Percentiles rank a stretch among this genome's conserved stretches.
phyloP scores from a whole-genome alignment of 768 basidiomycete genomes.

The Lactifluus hygrophoroides region DNA sequence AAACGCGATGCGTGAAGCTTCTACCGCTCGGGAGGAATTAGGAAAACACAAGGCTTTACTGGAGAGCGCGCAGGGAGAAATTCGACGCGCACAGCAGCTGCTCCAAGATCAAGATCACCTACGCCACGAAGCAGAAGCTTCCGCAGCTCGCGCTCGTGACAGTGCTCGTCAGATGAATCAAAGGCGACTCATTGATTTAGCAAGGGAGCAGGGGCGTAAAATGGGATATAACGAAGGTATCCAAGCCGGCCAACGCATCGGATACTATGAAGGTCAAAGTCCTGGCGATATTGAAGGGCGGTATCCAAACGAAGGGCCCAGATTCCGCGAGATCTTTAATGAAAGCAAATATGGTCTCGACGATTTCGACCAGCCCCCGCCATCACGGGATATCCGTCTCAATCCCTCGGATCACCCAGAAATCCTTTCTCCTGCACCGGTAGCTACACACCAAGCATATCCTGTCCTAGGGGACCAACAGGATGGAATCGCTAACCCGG shows the following conservation, averaged over 20 bases:
- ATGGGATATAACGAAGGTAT: slow-evolving; percentile 37
- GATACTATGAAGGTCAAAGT: slow-evolving; percentile 10
- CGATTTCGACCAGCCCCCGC: slow-evolving; percentile 5
- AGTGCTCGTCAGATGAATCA: slow-evolving; percentile 37
- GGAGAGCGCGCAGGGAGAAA: slow-evolving; percentile 38
- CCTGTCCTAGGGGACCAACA: not conserved
- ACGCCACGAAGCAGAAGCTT: slow-evolving; percentile 38
- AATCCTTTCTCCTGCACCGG: not conserved
- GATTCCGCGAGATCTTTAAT: slow-evolving; percentile 11
- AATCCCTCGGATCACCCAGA: not conserved
- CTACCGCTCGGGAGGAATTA: slow-evolving; percentile 35
- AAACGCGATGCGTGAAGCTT: slow-evolving; percentile 32
- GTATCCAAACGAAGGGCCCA: not conserved
- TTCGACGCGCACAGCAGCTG: slow-evolving; percentile 35
- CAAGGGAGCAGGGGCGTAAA: slow-evolving; percentile 37
- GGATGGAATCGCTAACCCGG: not conserved
- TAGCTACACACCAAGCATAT: not conserved
- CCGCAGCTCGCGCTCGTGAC: slow-evolving; percentile 38
- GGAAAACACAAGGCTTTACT: slow-evolving; percentile 38
- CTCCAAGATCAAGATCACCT: slow-evolving; percentile 36
- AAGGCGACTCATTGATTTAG: slow-evolving; percentile 33
- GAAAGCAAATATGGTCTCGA: slow-evolving; percentile 6
- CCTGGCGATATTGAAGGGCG: not conserved
- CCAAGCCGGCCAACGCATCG: slow-evolving; percentile 18
- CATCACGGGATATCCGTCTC: not conserved